These are phyloP conservation scores for Fusarium goolgardi DNA, from an alignment of 2,329 filamentous ascomycete species.

Conservation along the genomic window DNA sequence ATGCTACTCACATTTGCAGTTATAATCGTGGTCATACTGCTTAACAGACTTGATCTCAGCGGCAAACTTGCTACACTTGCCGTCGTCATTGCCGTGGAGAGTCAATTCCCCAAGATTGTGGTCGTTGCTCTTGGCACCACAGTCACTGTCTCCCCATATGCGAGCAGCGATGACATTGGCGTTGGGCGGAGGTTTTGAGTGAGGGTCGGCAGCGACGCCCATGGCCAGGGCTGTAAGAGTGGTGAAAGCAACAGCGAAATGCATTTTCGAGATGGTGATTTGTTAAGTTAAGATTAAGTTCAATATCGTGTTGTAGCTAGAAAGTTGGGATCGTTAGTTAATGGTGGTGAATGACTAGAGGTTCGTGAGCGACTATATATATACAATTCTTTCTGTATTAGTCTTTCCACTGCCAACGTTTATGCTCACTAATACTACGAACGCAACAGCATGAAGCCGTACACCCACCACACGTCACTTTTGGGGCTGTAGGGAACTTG, in stretches of 20 bases:
- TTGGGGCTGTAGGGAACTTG: background rate
- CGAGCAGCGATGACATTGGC: constrained; percentile 25
- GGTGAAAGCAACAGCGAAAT: constrained; percentile 8
- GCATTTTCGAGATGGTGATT: constrained; percentile 7
- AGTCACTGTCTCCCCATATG: constrained; percentile 16
- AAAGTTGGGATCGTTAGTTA: background rate
- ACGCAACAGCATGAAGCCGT: no score
- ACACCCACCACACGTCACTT: background rate
- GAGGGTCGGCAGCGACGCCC: constrained; percentile 9
- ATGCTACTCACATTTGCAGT: constrained; percentile 13
- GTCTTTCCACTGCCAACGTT: background rate
- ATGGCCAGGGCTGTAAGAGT: constrained; percentile 10
- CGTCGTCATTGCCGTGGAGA: constrained; percentile 6
- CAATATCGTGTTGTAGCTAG: background rate
- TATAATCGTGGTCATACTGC: constrained; percentile 7
- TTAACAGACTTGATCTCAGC: constrained; percentile 16
- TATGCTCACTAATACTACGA: background rate
- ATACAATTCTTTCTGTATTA: background rate
- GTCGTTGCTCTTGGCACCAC: constrained; percentile 11
- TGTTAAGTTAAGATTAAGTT: background rate
- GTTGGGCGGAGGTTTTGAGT: background rate
- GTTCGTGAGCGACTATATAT: background rate
- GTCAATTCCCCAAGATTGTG: constrained; percentile 20
- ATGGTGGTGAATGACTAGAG: background rate
- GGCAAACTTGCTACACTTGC: constrained; percentile 15